Evolutionary conservation across 208 protist species (phyloP), one percentile per base, ranked within the genome.

Genomic region (Histomonas meleagridis): DNA sequence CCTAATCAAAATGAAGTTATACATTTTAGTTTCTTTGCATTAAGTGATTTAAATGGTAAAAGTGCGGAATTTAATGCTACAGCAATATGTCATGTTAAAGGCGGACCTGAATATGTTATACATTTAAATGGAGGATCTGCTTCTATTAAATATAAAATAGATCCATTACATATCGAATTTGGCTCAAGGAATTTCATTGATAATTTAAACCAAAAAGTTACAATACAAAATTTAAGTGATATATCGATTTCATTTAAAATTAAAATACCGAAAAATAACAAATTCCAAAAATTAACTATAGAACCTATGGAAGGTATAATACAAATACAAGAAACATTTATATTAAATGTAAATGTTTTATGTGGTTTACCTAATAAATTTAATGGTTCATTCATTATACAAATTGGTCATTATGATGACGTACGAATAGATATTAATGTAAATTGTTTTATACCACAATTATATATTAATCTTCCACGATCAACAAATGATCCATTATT

Each of bases 131-230:
- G 76, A 2, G 23, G 18, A 55, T 43, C 46, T 26, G 40, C 76
- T 18, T 26, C 43, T 32, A 28, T 86, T 49, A 46, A 86, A 55
- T 86, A 49, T 35, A 14, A 86, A 86, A 3, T 86, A 18, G 76
- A 40, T n/a, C 76, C 76, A 32, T 57, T 57, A 49, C n/a, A 9
- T 38, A 86, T 86, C 28, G 76, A 86, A 55, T 86, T 86, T 55
- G 76, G 76, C 32, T n/a, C 76, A 55, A 32, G 46, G 2, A 55
- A 53, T 35, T 55, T 53, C 28, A 28, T 23, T n/a, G 76, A 86
- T 4, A 38, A 46, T 35, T 32, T 86, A n/a, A 4, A 51, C 18
- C 38, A 4, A 55, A 86, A 55, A 14, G 38, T 86, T 55, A 18
- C 16, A 26, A 43, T 86, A 5, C 51, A 9, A 49, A 86, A 86